phyloP scores from a whole-genome alignment of 208 protist genomes.

The Acanthamoeba sp. region DNA sequence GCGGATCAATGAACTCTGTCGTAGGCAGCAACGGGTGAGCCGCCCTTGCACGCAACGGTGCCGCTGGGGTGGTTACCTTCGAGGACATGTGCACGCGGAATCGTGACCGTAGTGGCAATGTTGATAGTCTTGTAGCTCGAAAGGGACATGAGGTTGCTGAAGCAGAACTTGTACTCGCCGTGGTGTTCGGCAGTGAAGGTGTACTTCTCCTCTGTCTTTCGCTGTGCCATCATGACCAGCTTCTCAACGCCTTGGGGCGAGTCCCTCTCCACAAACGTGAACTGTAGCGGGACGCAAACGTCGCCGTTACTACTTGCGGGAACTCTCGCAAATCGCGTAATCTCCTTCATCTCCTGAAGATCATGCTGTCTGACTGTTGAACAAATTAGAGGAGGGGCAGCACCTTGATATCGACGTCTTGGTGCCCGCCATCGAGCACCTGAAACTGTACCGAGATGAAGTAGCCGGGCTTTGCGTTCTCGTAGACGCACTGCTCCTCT shows the following conservation, averaged over 20 bases:
- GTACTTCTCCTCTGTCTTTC: not conserved
- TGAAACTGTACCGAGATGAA: not conserved
- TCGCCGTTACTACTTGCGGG: not conserved
- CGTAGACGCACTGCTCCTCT: not conserved
- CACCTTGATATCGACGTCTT: not conserved
- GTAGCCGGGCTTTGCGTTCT: not conserved
- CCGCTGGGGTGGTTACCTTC: too few relatives aligned
- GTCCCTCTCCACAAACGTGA: not conserved
- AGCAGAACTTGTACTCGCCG: conserved; percentile 7
- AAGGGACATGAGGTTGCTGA: not conserved
- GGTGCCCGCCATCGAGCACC: not conserved
- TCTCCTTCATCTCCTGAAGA: too few relatives aligned
- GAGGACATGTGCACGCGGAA: not conserved
- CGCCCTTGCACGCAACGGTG: too few relatives aligned
- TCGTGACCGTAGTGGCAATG: not conserved
- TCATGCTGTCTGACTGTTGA: too few relatives aligned
- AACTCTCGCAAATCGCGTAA: too few relatives aligned
- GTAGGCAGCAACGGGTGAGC: not conserved
- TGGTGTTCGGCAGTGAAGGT: not conserved
- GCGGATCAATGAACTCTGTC: not conserved
- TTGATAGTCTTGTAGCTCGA: not conserved
- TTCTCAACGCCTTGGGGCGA: not conserved
- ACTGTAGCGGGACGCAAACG: not conserved
- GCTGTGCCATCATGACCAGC: not conserved
- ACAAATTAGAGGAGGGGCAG: not conserved